Evolutionary conservation across 2,329 filamentous ascomycete species (phyloP).

Genomic region (Paramyrothecium sp.): DNA sequence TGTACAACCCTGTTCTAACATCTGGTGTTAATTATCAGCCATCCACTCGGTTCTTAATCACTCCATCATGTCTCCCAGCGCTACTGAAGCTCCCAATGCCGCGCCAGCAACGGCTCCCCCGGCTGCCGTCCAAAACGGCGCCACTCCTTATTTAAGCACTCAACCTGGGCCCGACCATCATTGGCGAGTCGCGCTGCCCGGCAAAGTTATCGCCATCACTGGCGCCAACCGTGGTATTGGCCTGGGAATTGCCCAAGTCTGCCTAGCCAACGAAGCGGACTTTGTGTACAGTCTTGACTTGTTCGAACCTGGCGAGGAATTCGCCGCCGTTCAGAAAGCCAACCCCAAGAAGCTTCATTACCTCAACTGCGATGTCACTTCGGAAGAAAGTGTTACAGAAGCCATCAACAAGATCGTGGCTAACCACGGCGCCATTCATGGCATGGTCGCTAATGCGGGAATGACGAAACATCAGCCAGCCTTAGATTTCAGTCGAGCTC

Average conservation of each 20-base stretch:
- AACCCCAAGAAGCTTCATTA: conserved; percentile 34
- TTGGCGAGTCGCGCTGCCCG: conserved; percentile 30
- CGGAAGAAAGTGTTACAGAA: conserved; percentile 4
- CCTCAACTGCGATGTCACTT: conserved; percentile 18
- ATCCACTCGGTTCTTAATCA: not conserved
- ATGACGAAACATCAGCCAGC: conserved; percentile 51
- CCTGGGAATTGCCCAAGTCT: conserved; percentile 40
- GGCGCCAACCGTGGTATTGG: conserved; percentile 40
- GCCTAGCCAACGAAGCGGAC: conserved; percentile 37
- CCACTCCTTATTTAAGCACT: conserved; percentile 22
- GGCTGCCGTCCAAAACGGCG: not conserved
- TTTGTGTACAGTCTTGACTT: conserved; percentile 12
- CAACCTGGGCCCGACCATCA: conserved; percentile 30
- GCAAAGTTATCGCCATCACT: conserved; percentile 38
- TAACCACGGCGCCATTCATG: conserved; percentile 41
- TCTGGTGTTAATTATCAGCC: not conserved
- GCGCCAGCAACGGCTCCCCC: not conserved
- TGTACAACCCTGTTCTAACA: too few species aligned
- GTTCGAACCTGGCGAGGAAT: conserved; percentile 14
- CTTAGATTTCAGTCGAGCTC: conserved; percentile 35
- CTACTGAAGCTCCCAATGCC: not conserved
- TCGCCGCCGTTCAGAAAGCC: conserved; percentile 28
- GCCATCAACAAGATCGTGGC: conserved; percentile 38
- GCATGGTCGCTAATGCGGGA: conserved; percentile 49
- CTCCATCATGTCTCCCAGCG: not conserved